phyloP scores from a whole-genome alignment of 768 basidiomycete species.

The Cystoderma amianthinum region DNA sequence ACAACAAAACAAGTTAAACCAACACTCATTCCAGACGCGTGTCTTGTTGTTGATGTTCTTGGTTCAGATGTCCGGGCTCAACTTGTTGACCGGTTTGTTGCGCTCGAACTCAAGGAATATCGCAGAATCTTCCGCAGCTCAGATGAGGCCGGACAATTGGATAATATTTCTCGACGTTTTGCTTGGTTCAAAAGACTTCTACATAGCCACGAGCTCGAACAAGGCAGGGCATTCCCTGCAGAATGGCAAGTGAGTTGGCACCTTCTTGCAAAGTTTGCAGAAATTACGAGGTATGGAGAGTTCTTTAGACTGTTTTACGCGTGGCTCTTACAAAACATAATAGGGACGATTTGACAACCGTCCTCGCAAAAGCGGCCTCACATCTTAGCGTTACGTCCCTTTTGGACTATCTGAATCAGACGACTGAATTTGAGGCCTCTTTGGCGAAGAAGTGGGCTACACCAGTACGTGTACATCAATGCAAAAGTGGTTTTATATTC shows the following conservation, averaged over 20 bases:
- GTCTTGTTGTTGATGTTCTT: constrained; percentile 83
- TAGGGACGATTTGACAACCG: constrained; percentile 78
- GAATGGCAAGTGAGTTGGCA: constrained; percentile 85
- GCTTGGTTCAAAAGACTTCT: constrained; percentile 91
- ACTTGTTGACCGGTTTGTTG: constrained; percentile 83
- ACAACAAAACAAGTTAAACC: constrained; percentile 59
- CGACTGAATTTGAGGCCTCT: constrained; percentile 80
- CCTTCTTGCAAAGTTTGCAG: constrained; percentile 79
- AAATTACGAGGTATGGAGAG: constrained; percentile 72
- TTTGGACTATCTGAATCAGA: constrained; percentile 81
- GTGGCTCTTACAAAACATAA: neutral
- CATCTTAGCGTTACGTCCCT: constrained; percentile 71
- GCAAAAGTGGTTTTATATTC: neutral
- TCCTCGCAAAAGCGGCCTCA: constrained; percentile 74
- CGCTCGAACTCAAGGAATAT: constrained; percentile 91
- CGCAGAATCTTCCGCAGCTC: constrained; percentile 89
- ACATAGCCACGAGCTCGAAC: constrained; percentile 82
- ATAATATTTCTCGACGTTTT: constrained; percentile 88
- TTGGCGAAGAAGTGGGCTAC: constrained; percentile 81
- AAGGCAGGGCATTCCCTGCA: constrained; percentile 74
- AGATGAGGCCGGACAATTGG: constrained; percentile 94
- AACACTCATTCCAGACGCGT: constrained; percentile 70
- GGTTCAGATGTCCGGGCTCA: constrained; percentile 77
- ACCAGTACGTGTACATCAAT: constrained; percentile 34
- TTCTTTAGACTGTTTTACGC: constrained; percentile 1